Percentiles rank a stretch among this genome's conserved stretches.
Conservation (phyloP, 2,329 filamentous ascomycete species). For the Leptographium flavum region DNA sequence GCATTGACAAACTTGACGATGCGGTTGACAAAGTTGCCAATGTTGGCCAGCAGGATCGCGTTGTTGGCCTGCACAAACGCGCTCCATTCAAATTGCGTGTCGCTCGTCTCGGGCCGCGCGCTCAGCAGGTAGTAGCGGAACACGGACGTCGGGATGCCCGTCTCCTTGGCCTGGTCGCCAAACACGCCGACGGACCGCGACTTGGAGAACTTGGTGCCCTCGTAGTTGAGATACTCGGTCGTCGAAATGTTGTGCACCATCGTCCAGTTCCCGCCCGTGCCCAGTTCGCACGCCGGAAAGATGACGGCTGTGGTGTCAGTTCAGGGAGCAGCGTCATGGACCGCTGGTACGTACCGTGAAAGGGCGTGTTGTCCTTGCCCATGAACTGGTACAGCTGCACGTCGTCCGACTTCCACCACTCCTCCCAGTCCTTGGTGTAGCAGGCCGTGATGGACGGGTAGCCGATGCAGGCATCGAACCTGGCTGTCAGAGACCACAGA, state of each 20-base stretch:
- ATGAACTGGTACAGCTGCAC: constrained; percentile 90
- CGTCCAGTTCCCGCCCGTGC: constrained; percentile 76
- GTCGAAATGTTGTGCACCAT: constrained; percentile 79
- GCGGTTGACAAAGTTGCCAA: constrained; percentile 62
- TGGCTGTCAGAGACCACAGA: no score
- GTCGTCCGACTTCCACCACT: constrained; percentile 86
- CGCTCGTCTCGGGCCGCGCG: constrained; percentile 69
- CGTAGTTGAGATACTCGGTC: constrained; percentile 81
- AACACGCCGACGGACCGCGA: constrained; percentile 83
- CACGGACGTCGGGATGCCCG: constrained; percentile 71
- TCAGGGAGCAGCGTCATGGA: no score
- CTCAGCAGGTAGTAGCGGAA: constrained; percentile 88
- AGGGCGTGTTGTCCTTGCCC: constrained; percentile 74
- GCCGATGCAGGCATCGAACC: constrained; percentile 60
- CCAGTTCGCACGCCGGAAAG: constrained; percentile 77
- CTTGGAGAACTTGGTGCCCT: constrained; percentile 86
- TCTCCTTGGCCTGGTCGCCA: constrained; percentile 77
- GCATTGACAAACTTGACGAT: constrained; percentile 63
- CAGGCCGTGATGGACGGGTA: constrained; percentile 91
- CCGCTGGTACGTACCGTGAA: constrained; percentile 44
- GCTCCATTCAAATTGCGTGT: constrained; percentile 41
- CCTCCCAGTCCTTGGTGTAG: constrained; percentile 72
- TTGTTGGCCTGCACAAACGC: constrained; percentile 77
- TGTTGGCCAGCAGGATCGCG: constrained; percentile 66
- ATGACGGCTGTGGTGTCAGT: constrained; percentile 43